Conservation (phyloP, 306 rosid genomes). For the Crotalaria pallida region DNA sequence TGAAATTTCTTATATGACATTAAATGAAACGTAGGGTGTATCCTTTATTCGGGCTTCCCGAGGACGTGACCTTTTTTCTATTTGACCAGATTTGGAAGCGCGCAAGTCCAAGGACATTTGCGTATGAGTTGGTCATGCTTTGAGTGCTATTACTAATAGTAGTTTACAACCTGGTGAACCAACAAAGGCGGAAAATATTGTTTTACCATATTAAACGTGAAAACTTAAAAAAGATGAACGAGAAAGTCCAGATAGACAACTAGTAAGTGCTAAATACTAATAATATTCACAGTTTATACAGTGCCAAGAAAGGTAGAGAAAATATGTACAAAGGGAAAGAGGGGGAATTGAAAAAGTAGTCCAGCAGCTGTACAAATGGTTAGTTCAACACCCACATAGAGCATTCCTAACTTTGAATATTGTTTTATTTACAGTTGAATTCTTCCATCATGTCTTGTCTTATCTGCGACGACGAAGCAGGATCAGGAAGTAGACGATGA, state of each 20-base stretch:
- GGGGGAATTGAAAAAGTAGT: slow-evolving; percentile 37
- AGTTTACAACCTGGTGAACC: neutral
- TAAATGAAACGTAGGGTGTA: too few relatives aligned
- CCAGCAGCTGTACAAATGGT: slow-evolving; percentile 53
- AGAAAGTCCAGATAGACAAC: neutral
- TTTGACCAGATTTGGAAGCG: neutral
- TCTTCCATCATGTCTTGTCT: slow-evolving; percentile 93
- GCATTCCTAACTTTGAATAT: slow-evolving; percentile 33
- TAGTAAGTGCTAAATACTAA: slow-evolving; percentile 33
- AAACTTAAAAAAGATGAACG: neutral
- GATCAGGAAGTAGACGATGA: slow-evolving; percentile 96
- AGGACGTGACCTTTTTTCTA: neutral
- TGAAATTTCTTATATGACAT: too few relatives aligned
- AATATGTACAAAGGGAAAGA: slow-evolving; percentile 35
- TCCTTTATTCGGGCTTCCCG: neutral
- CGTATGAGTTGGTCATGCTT: neutral
- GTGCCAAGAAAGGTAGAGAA: neutral
- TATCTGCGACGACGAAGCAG: slow-evolving; percentile 56
- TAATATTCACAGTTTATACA: slow-evolving; percentile 43
- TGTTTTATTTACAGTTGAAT: slow-evolving; percentile 61
- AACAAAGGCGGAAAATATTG: neutral
- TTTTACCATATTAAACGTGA: neutral
- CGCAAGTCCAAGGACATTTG: neutral
- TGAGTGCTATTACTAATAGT: neutral
- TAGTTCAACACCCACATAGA: slow-evolving; percentile 45